Evolutionary conservation across 192 early-diverging fungal genomes (phyloP), one percentile per base, ranked within the genome.

Genomic region (Obelidium mucronatum): DNA sequence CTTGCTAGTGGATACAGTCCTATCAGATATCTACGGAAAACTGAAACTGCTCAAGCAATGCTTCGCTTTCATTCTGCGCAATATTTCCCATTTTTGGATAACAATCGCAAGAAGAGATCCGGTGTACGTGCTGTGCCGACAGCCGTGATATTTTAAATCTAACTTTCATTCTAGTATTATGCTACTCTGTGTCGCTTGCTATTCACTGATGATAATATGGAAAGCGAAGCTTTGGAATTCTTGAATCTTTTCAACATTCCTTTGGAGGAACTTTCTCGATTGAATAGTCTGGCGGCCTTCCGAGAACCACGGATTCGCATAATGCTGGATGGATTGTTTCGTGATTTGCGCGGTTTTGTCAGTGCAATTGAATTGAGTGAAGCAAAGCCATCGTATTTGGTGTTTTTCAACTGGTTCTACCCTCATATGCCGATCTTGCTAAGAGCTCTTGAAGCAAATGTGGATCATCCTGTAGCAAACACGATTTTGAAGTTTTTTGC

Each of bases 371-470:
- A 76, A 56, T 48, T 63, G 56, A 75, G 34, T 84, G 87, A 62
- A 84, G 79, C 15, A 80, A 89, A 69, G 79, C 80, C 66, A 81
- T 89, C 73, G 92, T 90, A 81, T 72, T 68, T 76, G 13, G 28
- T 92, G 35, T 93, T 96, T 77, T 96, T 95, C 68, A 91, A 93
- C 37, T 97, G 95, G 95, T 88, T 97, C 37, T 92, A 89, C 80
- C 90, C 94, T 26, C 82, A 84, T 15, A 89, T 90, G 35, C 86
- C 79, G 1, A 81, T 94, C 26, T 69, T 96, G 5, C 81, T 90
- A 30, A 83, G 89, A 26, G 88, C 85, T 0, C 81, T 97, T 60
- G 87, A 91, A 74, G 89, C 92, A 31, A 93, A 90, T 84, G 71
- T 67, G 33, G 80, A 82, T 52, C 87, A 92, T 70, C 76, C 82